Evolutionary conservation across 2,329 filamentous ascomycete genomes (phyloP).

Genomic region (Pleochaeta shiraiana): DNA sequence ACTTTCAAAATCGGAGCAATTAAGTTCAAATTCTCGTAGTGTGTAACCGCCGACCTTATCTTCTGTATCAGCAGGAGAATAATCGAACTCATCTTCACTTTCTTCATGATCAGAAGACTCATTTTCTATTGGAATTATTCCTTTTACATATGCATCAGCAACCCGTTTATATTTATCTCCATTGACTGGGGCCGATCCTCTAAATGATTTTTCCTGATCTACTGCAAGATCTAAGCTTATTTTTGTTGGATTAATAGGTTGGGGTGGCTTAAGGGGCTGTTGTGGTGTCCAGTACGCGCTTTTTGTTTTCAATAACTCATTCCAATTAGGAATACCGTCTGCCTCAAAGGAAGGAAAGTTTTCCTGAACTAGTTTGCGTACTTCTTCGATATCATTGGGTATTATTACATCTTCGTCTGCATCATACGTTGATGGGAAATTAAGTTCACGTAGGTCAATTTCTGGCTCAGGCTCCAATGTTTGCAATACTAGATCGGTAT

Average conservation of each 20-base stretch:
- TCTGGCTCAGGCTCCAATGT: constrained; percentile 8
- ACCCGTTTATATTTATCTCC: constrained; percentile 32
- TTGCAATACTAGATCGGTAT: constrained; percentile 6
- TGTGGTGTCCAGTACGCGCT: constrained; percentile 60
- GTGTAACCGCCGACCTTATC: constrained; percentile 55
- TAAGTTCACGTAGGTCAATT: constrained; percentile 20
- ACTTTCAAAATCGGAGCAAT: constrained; percentile 70
- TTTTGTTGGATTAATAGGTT: constrained; percentile 68
- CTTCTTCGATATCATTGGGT: constrained; percentile 48
- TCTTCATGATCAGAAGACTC: constrained; percentile 20
- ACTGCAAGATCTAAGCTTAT: constrained; percentile 65
- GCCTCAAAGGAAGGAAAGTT: constrained; percentile 66
- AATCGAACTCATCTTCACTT: constrained; percentile 28
- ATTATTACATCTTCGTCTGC: constrained; percentile 36
- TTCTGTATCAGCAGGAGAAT: constrained; percentile 25
- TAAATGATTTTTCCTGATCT: constrained; percentile 74
- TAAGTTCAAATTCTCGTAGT: constrained; percentile 60
- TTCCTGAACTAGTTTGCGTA: constrained; percentile 54
- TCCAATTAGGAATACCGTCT: constrained; percentile 54
- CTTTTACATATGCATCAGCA: constrained; percentile 27
- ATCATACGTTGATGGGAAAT: constrained; percentile 22
- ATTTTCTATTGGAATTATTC: constrained; percentile 25
- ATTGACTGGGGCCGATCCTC: constrained; percentile 40
- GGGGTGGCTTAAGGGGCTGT: constrained; percentile 55
- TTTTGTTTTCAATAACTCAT: constrained; percentile 63